A percentile compares a stretch with the other conserved stretches of the same genome.
Evolutionary conservation across 2,329 filamentous ascomycete genomes (phyloP).

Genomic region (Colletotrichum salicis): DNA sequence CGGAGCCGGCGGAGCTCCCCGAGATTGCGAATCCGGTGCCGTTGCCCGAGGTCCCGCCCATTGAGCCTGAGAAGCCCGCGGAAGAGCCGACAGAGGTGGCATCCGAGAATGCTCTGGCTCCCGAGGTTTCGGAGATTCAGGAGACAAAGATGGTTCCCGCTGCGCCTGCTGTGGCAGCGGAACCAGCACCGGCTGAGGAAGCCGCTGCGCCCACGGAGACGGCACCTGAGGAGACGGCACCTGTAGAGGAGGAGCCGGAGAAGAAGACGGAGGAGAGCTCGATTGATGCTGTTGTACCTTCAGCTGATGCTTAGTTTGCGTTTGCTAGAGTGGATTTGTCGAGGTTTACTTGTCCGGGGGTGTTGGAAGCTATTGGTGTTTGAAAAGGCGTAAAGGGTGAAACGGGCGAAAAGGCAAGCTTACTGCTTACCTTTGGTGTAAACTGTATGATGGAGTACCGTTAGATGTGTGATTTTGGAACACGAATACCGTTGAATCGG

Average conservation of each 20-base stretch:
- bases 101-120: neutral
- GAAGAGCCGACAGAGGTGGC: neutral
- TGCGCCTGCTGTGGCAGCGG: neutral
- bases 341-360: neutral
- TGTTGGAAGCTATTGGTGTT: conserved; percentile 1
- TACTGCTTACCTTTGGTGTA: neutral
- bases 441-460: neutral
- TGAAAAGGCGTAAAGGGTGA: neutral
- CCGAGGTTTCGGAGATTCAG: neutral
- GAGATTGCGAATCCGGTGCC: conserved; percentile 20
- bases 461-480: conserved; percentile 1
- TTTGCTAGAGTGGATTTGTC: neutral
- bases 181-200: neutral
- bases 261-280: conserved; percentile 10
- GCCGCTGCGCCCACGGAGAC: neutral
- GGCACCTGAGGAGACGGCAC: neutral
- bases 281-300: neutral
- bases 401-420: too few relatives aligned
- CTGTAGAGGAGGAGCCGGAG: neutral
- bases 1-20: conserved; percentile 23
- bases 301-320: conserved; percentile 16
- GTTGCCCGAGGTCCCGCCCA: conserved; percentile 18
- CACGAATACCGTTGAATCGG: neutral
- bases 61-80: conserved; percentile 14
- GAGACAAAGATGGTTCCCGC: neutral